Conservation (phyloP, 116 monocot genomes). For the Thalassia testudinum region DNA sequence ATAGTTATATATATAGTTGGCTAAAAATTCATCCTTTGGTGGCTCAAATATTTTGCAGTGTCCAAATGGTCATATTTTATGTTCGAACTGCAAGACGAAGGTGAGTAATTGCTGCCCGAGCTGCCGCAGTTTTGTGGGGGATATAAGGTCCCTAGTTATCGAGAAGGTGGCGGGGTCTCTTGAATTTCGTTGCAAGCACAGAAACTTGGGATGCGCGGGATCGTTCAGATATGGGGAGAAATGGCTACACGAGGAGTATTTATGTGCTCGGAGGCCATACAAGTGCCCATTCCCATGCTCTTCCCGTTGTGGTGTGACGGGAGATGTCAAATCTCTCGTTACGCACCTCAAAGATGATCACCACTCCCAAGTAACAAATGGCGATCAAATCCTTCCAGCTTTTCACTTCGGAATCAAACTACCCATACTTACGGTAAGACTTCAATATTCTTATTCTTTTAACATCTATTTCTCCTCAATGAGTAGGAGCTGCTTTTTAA, state of each 20-base stretch:
- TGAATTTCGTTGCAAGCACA: background rate
- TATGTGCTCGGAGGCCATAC: conserved; percentile 4
- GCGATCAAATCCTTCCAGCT: no score
- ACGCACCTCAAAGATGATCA: background rate
- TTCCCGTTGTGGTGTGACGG: background rate
- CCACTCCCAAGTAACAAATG: no score
- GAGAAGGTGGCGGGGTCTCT: conserved; percentile 2
- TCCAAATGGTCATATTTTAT: conserved; percentile 2
- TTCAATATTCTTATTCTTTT: no score
- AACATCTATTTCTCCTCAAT: no score
- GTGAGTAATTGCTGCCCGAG: background rate
- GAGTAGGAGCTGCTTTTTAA: no score
- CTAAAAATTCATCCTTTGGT: background rate
- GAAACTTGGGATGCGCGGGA: background rate
- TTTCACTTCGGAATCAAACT: no score
- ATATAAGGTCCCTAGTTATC: conserved; percentile 4
- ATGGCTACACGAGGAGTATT: background rate
- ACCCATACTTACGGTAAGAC: no score
- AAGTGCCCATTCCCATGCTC: conserved; percentile 1
- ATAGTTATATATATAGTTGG: no score
- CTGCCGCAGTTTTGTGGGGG: conserved; percentile 1
- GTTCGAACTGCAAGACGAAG: conserved; percentile 1
- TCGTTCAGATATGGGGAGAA: background rate
- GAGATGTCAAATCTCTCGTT: background rate
- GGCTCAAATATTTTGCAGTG: conserved; percentile 8